Evolutionary conservation across 2,329 filamentous ascomycete genomes (phyloP), one percentile per base, ranked within the genome.

Genomic region (Fusarium musae): DNA sequence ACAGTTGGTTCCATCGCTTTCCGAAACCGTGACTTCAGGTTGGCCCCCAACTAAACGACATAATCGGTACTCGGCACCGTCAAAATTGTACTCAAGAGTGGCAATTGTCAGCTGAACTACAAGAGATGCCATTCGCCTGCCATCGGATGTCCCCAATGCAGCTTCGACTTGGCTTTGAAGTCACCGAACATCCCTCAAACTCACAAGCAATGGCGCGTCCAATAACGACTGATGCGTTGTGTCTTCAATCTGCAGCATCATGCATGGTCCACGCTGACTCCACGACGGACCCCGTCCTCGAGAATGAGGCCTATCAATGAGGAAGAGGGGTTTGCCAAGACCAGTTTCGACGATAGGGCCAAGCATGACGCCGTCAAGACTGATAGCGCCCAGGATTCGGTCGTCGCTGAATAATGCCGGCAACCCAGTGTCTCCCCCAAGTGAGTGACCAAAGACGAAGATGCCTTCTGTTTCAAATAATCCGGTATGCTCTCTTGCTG

Each of bases 141-240:
- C 58, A 42, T 53, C 13, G 4, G 42, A 28, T 12, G 37, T 60
- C 8, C 46, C 37, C 1, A 60, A 10, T 2, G 46, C 58, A 12
- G 36, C 28, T 15, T 60, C 3, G 28, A 23, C n/a, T n/a, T 43
- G 13, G 5, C n/a, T 9, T 43, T 42, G n/a, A n/a, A n/a, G n/a
- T n/a, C n/a, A n/a, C n/a, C n/a, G 17, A 21, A 60, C 12, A 16
- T n/a, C 8, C 6, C 16, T 34, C n/a, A 60, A n/a, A 21, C 26
- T 32, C 2, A 30, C 28, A 5, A 53, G n/a, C 15, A 60, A 19
- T 3, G 46, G 58, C 12, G 23, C 16, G 2, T 60, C 28, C 9
- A 53, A 15, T 16, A 53, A 60, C 12, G 58, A 60, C 11, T 53
- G 46, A 28, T 36, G 58, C 21, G 37, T 42, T 9, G 30, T 60